A percentile compares a stretch with the other conserved stretches of the same genome.
Evolutionary conservation across 306 rosid species (phyloP).

Genomic region (Sicyos baderoa): DNA sequence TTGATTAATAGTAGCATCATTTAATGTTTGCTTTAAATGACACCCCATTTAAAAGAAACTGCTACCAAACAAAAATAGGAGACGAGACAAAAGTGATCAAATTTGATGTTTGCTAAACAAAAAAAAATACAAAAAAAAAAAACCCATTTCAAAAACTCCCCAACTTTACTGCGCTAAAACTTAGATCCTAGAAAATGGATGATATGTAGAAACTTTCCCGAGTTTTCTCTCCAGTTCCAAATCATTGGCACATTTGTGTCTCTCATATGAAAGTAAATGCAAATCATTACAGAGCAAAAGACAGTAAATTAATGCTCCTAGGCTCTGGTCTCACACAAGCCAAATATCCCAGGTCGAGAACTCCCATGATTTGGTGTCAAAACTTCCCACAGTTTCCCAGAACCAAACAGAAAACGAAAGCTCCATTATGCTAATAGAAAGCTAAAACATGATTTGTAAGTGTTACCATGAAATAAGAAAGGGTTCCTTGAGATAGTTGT

Average conservation of each 20-base stretch:
- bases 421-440: not conserved
- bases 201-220: too few relatives aligned
- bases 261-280: too few relatives aligned
- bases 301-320: too few relatives aligned
- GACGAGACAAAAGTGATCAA: not conserved
- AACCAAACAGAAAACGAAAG: constrained; percentile 8
- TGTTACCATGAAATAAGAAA: constrained; percentile 80
- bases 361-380: too few relatives aligned
- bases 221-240: too few relatives aligned
- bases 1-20: not conserved
- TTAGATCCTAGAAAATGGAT: too few relatives aligned
- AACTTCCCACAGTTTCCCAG: not conserved
- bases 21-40: not conserved
- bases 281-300: too few relatives aligned
- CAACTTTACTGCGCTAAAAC: not conserved
- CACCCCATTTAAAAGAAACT: not conserved
- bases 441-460: not conserved
- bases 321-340: too few relatives aligned
- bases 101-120: not conserved
- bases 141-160: not conserved
- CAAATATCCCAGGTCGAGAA: too few relatives aligned
- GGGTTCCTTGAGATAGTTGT: constrained; percentile 71
- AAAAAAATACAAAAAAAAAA: not conserved
- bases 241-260: too few relatives aligned
- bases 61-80: not conserved